Evolutionary conservation across 2,329 filamentous ascomycete species (phyloP), one percentile per base, ranked within the genome.

Genomic region (Scleromitrula shiraiana): DNA sequence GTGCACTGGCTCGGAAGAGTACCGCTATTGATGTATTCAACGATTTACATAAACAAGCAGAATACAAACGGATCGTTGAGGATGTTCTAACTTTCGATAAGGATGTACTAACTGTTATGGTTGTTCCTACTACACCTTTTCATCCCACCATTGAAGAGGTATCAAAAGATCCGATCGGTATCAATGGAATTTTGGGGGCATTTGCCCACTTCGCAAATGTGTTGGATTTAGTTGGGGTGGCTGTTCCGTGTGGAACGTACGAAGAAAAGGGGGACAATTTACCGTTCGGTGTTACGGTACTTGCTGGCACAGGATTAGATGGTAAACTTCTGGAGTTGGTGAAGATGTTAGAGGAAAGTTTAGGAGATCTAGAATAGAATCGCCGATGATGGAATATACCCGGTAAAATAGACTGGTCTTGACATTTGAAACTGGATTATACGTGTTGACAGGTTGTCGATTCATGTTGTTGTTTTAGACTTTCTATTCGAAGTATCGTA

Each of bases 171-270:
- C 74, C 74, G 0, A 65, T 78, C 40, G 63, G 57, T 12, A 66
- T 70, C 50, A 78, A 78, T 51, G 68, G 67, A 22, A 64, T 65
- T 17, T 53, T 75, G n/a, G 72, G 72, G 8, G 30, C 64, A 32
- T 78, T 76, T 56, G 72, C 74, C 1, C 74, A 77, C 54, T 77
- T 71, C 56, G 75, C 66, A 2, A 79, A 79, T 56, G 71, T 78
- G 17, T 61, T 78, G 23, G 76, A 79, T 61, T 60, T 78, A 24
- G 70, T 69, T 49, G 71, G 65, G 7, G 52, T 74, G 29, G 65
- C 65, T 33, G 24, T 62, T 8, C 53, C 57, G 8, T 59, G 54
- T 41, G 58, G 58, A 19, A 54, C 46, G 2, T 63, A 61, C 33
- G 38, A 10, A 24, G 24, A 48, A 12, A 42, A 50, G 32, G 48